These are phyloP conservation scores for Inga leiocalycina DNA, from an alignment of 306 rosid genomes.

Conservation along the genomic window DNA sequence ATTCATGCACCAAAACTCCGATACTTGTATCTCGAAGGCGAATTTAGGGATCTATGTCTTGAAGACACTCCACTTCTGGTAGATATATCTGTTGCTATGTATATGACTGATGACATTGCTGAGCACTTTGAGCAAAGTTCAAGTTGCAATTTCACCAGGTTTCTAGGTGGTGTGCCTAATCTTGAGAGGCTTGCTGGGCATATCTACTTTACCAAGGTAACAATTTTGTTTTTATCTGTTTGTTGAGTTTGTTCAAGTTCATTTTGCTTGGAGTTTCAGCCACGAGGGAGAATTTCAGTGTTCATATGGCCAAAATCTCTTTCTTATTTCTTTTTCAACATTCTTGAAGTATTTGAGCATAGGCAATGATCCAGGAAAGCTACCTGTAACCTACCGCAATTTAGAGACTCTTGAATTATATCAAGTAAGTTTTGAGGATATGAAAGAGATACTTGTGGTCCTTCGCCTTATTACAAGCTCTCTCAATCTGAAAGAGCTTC, in stretches of 20 bases:
- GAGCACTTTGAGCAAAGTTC: slow-evolving; percentile 67
- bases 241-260: slow-evolving; percentile 20
- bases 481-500: slow-evolving; percentile 83
- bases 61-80: slow-evolving; percentile 72
- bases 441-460: slow-evolving; percentile 82
- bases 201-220: slow-evolving; percentile 91
- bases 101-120: slow-evolving; percentile 69
- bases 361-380: slow-evolving; percentile 57
- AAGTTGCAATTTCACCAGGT: slow-evolving; percentile 70
- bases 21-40: slow-evolving; percentile 82
- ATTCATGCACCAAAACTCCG: slow-evolving; percentile 81
- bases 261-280: slow-evolving; percentile 17
- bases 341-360: slow-evolving; percentile 83
- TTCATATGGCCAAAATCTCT: neutral
- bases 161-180: slow-evolving; percentile 84
- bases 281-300: slow-evolving; percentile 1
- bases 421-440: slow-evolving; percentile 95
- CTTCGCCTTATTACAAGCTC: slow-evolving; percentile 80
- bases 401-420: slow-evolving; percentile 71
- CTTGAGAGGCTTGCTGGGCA: slow-evolving; percentile 82
- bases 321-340: slow-evolving; percentile 7
- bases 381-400: slow-evolving; percentile 53
- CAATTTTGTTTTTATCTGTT: slow-evolving; percentile 21
- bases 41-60: slow-evolving; percentile 76
- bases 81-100: slow-evolving; percentile 65